Evolutionary conservation across 805 yeast species (phyloP).

Genomic region (Suhomyces tanzawaensis): DNA sequence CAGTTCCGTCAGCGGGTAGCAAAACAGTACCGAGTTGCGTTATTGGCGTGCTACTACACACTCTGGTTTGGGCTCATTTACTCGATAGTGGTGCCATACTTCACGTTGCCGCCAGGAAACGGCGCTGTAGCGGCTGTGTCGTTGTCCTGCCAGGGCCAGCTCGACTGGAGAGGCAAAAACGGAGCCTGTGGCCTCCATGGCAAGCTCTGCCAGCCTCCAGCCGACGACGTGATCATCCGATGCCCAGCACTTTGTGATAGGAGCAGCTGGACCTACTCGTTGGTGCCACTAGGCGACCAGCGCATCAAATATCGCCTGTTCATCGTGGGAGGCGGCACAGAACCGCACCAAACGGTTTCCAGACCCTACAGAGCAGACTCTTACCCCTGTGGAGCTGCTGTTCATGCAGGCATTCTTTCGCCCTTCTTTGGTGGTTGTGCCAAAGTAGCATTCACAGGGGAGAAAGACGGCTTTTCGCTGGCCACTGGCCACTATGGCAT

Average conservation of each 20-base stretch:
- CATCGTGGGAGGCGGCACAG: conserved; percentile 72
- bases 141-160: conserved; percentile 48
- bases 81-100: conserved; percentile 43
- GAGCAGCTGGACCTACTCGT: conserved; percentile 72
- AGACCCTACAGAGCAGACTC: conserved; percentile 84
- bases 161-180: conserved; percentile 72
- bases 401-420: conserved; percentile 78
- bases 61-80: conserved; percentile 46
- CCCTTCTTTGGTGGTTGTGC: conserved; percentile 81
- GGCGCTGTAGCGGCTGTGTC: conserved; percentile 28
- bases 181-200: conserved; percentile 75
- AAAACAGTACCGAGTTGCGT: conserved; percentile 20
- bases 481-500: conserved; percentile 52
- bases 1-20: conserved; percentile 30
- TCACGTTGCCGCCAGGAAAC: conserved; percentile 23
- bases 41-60: conserved; percentile 38
- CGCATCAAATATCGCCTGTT: conserved; percentile 68
- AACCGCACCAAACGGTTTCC: conserved; percentile 16
- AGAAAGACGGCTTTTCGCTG: conserved; percentile 44
- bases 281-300: conserved; percentile 69
- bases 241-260: conserved; percentile 89
- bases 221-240: conserved; percentile 51
- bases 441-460: conserved; percentile 56
- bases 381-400: conserved; percentile 84
- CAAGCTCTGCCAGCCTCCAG: conserved; percentile 50